Percentiles rank a stretch among this genome's conserved stretches.
phyloP scores from a whole-genome alignment of 116 monocot species.

The Posidonia oceanica region DNA sequence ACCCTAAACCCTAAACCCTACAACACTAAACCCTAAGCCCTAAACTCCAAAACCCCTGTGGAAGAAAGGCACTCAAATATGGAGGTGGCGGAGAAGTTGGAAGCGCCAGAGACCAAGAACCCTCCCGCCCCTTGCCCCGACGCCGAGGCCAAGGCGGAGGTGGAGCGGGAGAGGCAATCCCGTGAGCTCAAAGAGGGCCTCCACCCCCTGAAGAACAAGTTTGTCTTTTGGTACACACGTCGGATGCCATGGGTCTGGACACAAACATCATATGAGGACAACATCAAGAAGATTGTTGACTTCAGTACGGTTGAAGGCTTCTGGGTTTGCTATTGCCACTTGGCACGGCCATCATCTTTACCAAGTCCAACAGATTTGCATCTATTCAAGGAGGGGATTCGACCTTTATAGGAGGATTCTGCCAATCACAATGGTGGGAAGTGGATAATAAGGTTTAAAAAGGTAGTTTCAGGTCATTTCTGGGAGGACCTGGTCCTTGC shows the following conservation, averaged over 20 bases:
- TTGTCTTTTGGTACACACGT: constrained; percentile 86
- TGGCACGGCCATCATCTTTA: constrained; percentile 61
- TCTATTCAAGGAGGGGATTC: constrained; percentile 93
- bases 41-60: too few relatives aligned
- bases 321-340: constrained; percentile 95
- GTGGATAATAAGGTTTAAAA: constrained; percentile 95
- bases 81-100: background rate
- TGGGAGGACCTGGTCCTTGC: constrained; percentile 98
- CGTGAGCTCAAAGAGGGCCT: constrained; percentile 81
- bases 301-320: constrained; percentile 95
- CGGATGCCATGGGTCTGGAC: constrained; percentile 60
- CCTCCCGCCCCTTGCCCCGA: constrained; percentile 7
- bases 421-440: constrained; percentile 90
- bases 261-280: constrained; percentile 89
- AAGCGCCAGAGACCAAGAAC: background rate
- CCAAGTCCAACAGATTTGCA: constrained; percentile 86
- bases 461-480: constrained; percentile 86
- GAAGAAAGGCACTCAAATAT: too few relatives aligned
- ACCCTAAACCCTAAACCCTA: too few relatives aligned
- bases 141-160: constrained; percentile 31
- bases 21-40: too few relatives aligned
- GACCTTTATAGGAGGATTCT: constrained; percentile 94
- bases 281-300: constrained; percentile 85
- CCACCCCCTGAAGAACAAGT: constrained; percentile 84
- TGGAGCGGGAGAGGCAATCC: constrained; percentile 51